Percentiles rank a stretch among this genome's conserved stretches.
Evolutionary conservation across 208 protist species (phyloP).

Genomic region (Wallacemonas sp.): DNA sequence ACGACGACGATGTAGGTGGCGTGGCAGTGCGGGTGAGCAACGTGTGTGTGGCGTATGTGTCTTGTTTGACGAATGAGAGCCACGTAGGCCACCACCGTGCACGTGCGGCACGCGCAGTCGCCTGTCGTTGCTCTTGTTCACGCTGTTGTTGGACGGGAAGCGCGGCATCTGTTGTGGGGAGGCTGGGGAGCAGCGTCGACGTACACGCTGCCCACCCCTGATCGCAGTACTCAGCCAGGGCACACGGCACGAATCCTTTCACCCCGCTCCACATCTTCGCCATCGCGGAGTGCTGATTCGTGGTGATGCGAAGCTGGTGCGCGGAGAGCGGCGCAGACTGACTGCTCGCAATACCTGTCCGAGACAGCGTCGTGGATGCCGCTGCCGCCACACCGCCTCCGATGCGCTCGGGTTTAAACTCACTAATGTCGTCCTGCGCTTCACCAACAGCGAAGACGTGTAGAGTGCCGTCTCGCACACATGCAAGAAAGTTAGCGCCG

Average conservation of each 20-base stretch:
- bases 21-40: neutral
- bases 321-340: neutral
- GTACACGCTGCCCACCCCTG: conserved; percentile 67
- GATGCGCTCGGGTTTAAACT: conserved; percentile 9
- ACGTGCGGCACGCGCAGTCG: neutral
- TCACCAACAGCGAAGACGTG: conserved; percentile 27
- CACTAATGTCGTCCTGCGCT: conserved; percentile 10
- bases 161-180: neutral
- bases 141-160: no score
- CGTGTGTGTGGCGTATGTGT: neutral
- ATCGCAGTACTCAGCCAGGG: conserved; percentile 30
- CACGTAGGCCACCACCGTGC: conserved; percentile 34
- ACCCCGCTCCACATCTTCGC: conserved; percentile 25
- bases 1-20: no score
- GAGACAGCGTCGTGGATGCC: no score
- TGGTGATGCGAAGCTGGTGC: neutral
- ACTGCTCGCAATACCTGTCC: no score
- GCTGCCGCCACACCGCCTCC: neutral
- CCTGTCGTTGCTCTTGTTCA: neutral
- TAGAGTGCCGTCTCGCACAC: conserved; percentile 25
- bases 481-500: conserved; percentile 31
- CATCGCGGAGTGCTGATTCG: conserved; percentile 32
- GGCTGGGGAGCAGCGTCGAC: conserved; percentile 33
- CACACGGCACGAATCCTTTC: conserved; percentile 10
- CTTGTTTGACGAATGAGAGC: conserved; percentile 29